Percentiles rank a stretch among this genome's conserved stretches.
Evolutionary conservation across 2,329 filamentous ascomycete genomes (phyloP).

Genomic region (Diaporthe ilicicola): DNA sequence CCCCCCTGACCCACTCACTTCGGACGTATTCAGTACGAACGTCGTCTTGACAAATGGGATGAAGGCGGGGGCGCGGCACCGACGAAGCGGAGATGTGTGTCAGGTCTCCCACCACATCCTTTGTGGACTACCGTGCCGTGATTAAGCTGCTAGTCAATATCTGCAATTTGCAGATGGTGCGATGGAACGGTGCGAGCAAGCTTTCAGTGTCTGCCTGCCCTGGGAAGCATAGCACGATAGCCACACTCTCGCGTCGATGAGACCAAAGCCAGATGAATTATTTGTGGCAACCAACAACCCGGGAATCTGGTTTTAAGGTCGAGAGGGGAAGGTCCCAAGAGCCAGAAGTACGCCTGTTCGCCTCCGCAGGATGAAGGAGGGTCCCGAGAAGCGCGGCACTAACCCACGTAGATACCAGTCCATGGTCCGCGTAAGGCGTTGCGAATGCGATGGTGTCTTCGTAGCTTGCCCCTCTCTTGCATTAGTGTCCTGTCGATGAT

Average conservation of each 20-base stretch:
- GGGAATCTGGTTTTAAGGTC: conserved; percentile 26
- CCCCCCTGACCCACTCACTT: conserved; percentile 16
- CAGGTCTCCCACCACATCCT: conserved; percentile 10
- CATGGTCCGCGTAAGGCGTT: conserved; percentile 20
- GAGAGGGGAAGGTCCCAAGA: conserved; percentile 27
- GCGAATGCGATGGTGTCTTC: conserved; percentile 24
- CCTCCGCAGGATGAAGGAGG: conserved; percentile 18
- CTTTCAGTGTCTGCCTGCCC: background rate
- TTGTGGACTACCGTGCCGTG: background rate
- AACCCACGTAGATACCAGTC: conserved; percentile 1
- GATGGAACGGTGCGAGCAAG: conserved; percentile 14
- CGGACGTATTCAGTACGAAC: conserved; percentile 18
- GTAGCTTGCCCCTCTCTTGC: conserved; percentile 6
- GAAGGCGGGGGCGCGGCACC: conserved; percentile 12
- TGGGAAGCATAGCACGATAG: background rate
- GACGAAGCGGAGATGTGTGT: conserved; percentile 12
- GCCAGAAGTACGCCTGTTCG: background rate
- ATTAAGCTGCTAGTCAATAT: background rate
- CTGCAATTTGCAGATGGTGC: background rate
- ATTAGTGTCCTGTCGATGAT: conserved; percentile 13
- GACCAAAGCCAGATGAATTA: background rate
- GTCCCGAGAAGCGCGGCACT: conserved; percentile 10
- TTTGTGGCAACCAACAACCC: conserved; percentile 23
- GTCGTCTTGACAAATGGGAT: conserved; percentile 9
- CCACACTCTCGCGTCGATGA: background rate